Evolutionary conservation across 768 basidiomycete genomes (phyloP).

Genomic region (Termitomyces sp.): DNA sequence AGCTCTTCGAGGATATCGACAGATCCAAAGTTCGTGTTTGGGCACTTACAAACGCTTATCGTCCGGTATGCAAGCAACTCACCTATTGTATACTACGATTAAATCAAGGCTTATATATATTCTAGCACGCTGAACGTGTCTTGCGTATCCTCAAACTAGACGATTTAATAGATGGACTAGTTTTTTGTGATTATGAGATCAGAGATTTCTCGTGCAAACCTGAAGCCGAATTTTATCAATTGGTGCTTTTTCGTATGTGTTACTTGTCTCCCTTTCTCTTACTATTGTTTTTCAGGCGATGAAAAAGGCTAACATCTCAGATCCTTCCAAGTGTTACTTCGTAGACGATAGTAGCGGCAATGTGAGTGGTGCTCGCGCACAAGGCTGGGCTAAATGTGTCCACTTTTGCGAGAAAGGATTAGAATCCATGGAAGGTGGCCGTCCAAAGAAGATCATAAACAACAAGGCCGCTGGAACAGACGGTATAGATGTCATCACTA

Average conservation of each 20-base stretch:
- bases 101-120: neutral
- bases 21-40: conserved; percentile 73
- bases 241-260: conserved; percentile 34
- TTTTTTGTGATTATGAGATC: conserved; percentile 72
- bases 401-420: conserved; percentile 73
- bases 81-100: conserved; percentile 1
- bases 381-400: conserved; percentile 71
- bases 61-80: conserved; percentile 40
- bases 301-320: conserved; percentile 49
- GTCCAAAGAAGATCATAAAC: conserved; percentile 40
- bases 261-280: neutral
- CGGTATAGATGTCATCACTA: conserved; percentile 46
- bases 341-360: conserved; percentile 75
- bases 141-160: conserved; percentile 66
- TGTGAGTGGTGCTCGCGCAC: conserved; percentile 55
- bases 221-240: conserved; percentile 62
- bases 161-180: conserved; percentile 70
- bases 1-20: conserved; percentile 76
- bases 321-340: conserved; percentile 72
- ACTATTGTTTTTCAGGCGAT: conserved; percentile 47
- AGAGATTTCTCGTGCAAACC: conserved; percentile 78
- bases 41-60: conserved; percentile 85
- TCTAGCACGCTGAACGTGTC: conserved; percentile 78
- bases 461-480: conserved; percentile 32
- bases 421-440: conserved; percentile 60